Conservation (phyloP, 2,329 filamentous ascomycete species). For the Aspergillus hortae region DNA sequence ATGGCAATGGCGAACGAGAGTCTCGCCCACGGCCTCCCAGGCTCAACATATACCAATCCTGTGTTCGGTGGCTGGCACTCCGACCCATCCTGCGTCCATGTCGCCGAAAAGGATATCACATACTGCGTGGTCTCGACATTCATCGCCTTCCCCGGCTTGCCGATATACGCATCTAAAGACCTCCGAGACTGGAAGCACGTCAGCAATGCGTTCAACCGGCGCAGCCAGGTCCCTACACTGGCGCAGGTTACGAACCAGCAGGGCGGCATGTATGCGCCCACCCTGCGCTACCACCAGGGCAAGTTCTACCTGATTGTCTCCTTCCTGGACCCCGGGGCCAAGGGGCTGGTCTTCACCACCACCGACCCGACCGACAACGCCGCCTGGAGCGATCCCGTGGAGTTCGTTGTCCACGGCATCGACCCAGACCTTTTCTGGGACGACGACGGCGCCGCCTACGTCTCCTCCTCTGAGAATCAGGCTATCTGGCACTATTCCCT, state of each 20-base stretch:
- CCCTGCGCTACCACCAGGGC: constrained; percentile 37
- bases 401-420: constrained; percentile 10
- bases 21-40: neutral
- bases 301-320: constrained; percentile 40
- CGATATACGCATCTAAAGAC: constrained; percentile 45
- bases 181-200: constrained; percentile 23
- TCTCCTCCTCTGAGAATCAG: constrained; percentile 8
- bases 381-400: constrained; percentile 14
- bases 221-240: constrained; percentile 35
- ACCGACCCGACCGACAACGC: constrained; percentile 10
- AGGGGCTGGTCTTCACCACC: constrained; percentile 17
- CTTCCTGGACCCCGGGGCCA: constrained; percentile 3
- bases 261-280: constrained; percentile 42
- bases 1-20: neutral
- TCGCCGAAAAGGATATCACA: constrained; percentile 35
- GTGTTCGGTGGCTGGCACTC: constrained; percentile 47
- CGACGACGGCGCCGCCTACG: constrained; percentile 14
- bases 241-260: constrained; percentile 14
- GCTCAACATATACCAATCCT: constrained; percentile 32
- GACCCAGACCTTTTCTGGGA: constrained; percentile 23
- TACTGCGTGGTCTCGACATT: constrained; percentile 48
- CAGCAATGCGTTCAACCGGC: constrained; percentile 24
- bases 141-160: constrained; percentile 44
- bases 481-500: constrained; percentile 11
- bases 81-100: constrained; percentile 45